Base-by-base conservation (phyloP, 2,329 filamentous ascomycete species). In the Xylaria sp. region DNA sequence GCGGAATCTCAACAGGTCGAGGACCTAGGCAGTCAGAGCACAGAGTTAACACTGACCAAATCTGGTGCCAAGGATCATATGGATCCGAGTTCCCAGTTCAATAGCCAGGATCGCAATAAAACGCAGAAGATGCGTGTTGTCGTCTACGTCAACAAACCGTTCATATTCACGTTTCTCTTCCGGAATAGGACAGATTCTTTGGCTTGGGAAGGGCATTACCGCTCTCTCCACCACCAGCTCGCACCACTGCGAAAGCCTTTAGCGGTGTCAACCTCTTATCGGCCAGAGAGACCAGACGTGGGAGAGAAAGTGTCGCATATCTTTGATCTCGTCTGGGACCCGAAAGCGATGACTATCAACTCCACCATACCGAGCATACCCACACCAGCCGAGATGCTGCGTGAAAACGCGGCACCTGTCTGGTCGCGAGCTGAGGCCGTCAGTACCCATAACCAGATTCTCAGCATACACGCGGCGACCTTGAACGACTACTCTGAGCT, bases 111-210 rank as follows among this genome's bases (percentile, higher is more conserved):
- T 71, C 80, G 82, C 66, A 87, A 86, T 76, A 88, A 87, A 75
- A 81, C 83, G 1, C 83, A 84, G 67, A 88, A 86, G 73, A 79
- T 94, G 51, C 88, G 90, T 0, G 90, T 93, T 1, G 86, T 94
- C 7, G 86, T 94, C 59, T 94, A 94, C 76, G 87, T 91, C 55
- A 89, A 90, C 78, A 87, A 86, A 28, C 93, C 93, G 0, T 95
- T 95, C 79, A 87, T 95, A 57, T 94, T 92, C 78, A 88, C 90
- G 1, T 91, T 96, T 69, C 82, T 96, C 3, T 95, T 95, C 78
- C 81, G 86, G 57, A 82, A 86, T 51, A 84, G 84, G 56, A 90
- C 91, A 7, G 84, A 88, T 63, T 87, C 88, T 1, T 79, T 90
- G 1, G 85, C 85, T 3, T 86, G 83, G 78, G 82, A 86, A n/a